Conservation (phyloP, 1,284 basidiomycete genomes). For the Neolentinus lepideus region DNA sequence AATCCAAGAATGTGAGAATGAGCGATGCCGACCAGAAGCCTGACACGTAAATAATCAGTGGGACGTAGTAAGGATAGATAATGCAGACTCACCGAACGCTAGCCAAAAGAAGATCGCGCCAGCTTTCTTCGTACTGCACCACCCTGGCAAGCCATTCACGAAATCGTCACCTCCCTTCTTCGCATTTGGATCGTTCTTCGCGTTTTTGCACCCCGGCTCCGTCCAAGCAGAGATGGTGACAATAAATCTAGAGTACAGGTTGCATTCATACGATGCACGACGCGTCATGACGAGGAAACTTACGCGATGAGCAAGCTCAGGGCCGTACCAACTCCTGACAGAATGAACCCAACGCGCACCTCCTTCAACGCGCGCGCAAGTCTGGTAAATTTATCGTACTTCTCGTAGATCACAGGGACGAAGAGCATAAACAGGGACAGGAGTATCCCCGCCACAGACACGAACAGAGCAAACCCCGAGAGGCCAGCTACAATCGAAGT, state of each 20-base stretch:
- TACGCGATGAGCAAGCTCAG: conserved; percentile 70
- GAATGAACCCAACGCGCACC: conserved; percentile 74
- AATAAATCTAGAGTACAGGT: conserved; percentile 44
- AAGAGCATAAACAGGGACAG: conserved; percentile 66
- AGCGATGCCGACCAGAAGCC: conserved; percentile 65
- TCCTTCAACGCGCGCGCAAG: conserved; percentile 77
- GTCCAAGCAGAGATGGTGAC: conserved; percentile 74
- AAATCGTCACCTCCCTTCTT: conserved; percentile 58
- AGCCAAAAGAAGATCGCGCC: conserved; percentile 85
- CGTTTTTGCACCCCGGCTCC: conserved; percentile 78
- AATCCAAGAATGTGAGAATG: conserved; percentile 56
- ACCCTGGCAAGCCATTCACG: conserved; percentile 60
- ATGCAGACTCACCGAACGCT: conserved; percentile 44
- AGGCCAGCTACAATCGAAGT: conserved; percentile 58
- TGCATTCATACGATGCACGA: neutral
- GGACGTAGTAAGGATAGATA: conserved; percentile 1
- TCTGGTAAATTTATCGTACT: conserved; percentile 71
- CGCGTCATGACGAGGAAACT: conserved; percentile 21
- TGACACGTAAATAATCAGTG: conserved; percentile 16
- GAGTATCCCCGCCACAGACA: conserved; percentile 63
- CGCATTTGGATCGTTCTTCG: conserved; percentile 65
- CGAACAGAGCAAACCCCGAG: conserved; percentile 78
- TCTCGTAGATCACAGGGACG: conserved; percentile 80
- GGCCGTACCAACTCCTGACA: conserved; percentile 59
- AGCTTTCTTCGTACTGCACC: conserved; percentile 89